phyloP scores from a whole-genome alignment of 495 filamentous ascomycete genomes.

The Xeromyces bisporus region DNA sequence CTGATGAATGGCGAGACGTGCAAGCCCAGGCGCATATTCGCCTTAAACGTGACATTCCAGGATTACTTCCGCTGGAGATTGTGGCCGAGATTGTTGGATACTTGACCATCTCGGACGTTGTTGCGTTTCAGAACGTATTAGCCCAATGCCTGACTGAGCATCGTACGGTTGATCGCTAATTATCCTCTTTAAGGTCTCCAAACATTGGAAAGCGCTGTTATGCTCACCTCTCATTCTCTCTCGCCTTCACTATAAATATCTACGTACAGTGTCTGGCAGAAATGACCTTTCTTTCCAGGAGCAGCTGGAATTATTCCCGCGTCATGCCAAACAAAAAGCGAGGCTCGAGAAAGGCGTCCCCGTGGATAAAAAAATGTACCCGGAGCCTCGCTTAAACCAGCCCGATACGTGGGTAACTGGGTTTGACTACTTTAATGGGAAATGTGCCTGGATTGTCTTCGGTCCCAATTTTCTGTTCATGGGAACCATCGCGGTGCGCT shows the following conservation, averaged over 20 bases:
- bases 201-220: constrained; percentile 15
- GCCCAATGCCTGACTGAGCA: too few relatives aligned
- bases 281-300: neutral
- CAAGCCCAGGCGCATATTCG: constrained; percentile 7
- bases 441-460: constrained; percentile 9
- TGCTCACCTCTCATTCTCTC: constrained; percentile 9
- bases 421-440: constrained; percentile 13
- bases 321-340: constrained; percentile 7
- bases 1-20: constrained; percentile 18
- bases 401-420: neutral
- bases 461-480: neutral
- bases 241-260: too few relatives aligned
- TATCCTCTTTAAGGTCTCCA: too few relatives aligned
- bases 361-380: neutral
- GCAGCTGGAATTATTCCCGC: constrained; percentile 2
- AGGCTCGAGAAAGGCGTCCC: constrained; percentile 11
- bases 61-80: constrained; percentile 17
- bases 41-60: constrained; percentile 20
- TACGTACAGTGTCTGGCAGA: constrained; percentile 2
- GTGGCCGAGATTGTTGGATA: constrained; percentile 9
- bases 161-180: too few relatives aligned
- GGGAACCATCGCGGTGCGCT: constrained; percentile 6
- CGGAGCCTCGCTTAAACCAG: neutral
- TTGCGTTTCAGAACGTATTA: constrained; percentile 17
- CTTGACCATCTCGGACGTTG: constrained; percentile 11